Evolutionary conservation across 2,329 filamentous ascomycete species (phyloP), one percentile per base, ranked within the genome.

Genomic region (Aureobasidium mangrovei): DNA sequence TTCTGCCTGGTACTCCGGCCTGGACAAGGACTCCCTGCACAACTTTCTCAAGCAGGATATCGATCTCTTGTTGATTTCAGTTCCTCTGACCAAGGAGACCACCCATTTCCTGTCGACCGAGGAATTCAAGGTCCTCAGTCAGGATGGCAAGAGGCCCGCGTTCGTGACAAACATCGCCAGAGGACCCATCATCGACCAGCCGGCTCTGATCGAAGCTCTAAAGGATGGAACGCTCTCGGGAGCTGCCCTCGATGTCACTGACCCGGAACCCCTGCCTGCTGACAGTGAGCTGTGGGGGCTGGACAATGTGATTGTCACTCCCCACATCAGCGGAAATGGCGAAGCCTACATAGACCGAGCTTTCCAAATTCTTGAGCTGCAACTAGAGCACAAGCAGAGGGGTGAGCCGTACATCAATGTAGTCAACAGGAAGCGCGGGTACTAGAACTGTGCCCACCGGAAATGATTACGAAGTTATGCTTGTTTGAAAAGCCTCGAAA

Each of bases 181-280:
- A 2, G 87, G 84, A 0, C 71, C 72, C 33, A 78, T 86, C 40
- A 67, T 87, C 10, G 74, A 84, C 51, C 79, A 83, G 59, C 69
- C 77, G 2, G 84, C 80, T 1, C 65, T 91, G 48, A 76, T 88
- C 18, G 72, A 72, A 1, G 83, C 85, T 0, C 69, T 91, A 8
- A 69, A 79, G 39, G 73, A 72, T 0, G 76, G 76, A 0, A 73
- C 75, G 2, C 64, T 87, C 31, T 68, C 74, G 3, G 87, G 87
- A 31, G 88, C 87, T 0, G 86, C 86, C 1, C 69, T 91, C 39
- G 87, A 91, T 64, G 87, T 91, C 1, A 86, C 86, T 1, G 86
- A 91, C 57, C 87, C 87, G 0, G 88, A 91, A 67, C 88, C 88
- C 0, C 66, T 91, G 58, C 85, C 86, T 0, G 69, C 74, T 2